Evolutionary conservation across 192 early-diverging fungal species (phyloP).

Genomic region (Coemansia brasiliensis): DNA sequence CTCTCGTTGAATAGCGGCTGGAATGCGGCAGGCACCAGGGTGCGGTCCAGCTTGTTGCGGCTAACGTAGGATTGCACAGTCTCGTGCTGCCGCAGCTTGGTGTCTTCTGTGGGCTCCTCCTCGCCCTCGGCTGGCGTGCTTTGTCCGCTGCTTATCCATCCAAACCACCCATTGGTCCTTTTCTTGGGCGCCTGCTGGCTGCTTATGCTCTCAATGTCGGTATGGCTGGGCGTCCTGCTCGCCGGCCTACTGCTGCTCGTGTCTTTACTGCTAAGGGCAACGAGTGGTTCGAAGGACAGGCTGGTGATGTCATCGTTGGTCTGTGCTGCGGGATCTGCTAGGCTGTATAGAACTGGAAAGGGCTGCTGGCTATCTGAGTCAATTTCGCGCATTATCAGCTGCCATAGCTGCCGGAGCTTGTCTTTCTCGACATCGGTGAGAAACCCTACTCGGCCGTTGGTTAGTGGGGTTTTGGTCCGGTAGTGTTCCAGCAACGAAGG

Average conservation of each 20-base stretch:
- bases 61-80: slow-evolving; percentile 16
- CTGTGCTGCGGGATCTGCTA: slow-evolving; percentile 2
- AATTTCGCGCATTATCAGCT: slow-evolving; percentile 37
- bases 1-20: slow-evolving; percentile 26
- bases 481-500: slow-evolving; percentile 41
- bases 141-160: slow-evolving; percentile 16
- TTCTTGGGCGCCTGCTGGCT: not conserved
- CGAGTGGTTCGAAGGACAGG: slow-evolving; percentile 38
- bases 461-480: slow-evolving; percentile 10
- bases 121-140: slow-evolving; percentile 1
- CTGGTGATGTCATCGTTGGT: slow-evolving; percentile 9
- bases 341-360: slow-evolving; percentile 15
- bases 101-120: not conserved
- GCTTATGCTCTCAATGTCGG: not conserved
- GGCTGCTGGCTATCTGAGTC: slow-evolving; percentile 8
- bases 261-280: slow-evolving; percentile 21
- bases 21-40: slow-evolving; percentile 18
- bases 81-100: slow-evolving; percentile 6
- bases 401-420: slow-evolving; percentile 58
- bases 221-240: not conserved
- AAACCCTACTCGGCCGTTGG: slow-evolving; percentile 35
- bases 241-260: not conserved
- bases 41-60: slow-evolving; percentile 1
- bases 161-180: not conserved
- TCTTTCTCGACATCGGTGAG: slow-evolving; percentile 37